Base-by-base conservation (phyloP, 192 early-diverging fungal species). In the Backusella liffmaniae region DNA sequence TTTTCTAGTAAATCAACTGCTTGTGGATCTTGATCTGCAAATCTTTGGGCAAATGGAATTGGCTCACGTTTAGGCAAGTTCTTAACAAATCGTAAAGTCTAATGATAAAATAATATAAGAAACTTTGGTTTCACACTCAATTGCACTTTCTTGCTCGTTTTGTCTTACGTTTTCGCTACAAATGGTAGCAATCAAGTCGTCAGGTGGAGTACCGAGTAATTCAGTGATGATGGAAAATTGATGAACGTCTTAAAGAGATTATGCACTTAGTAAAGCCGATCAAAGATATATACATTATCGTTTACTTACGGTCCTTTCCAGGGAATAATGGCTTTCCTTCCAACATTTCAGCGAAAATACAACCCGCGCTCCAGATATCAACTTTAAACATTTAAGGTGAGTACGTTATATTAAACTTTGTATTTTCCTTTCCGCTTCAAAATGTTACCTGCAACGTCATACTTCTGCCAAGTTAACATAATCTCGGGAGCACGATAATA, bases 401-500 rank as follows among this genome's bases (percentile, higher is more conserved):
- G 36, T 34, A 36, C n/a, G 21, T 69, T 39, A 41, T 23, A 41
- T 39, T 69, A 69, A 35, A 69, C 0, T 13, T 21, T 37, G 16
- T 7, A 41, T 69, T 69, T 69, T 3, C 37, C 35, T 37, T 36
- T 36, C 34, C 15, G 34, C 6, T 23, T 69, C 23, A 41, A 36
- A 32, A 69, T 37, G 12, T 69, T 69, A 69, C 67, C 67, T n/a
- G 95, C 96, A 69, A 96, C 93, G 56, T 96, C 95, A 84, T 99
- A 99, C 76, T 94, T 96, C 81, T 97, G 96, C 93, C 95, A 97
- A 39, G 95, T 96, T 67, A 99, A 86, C 96, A 99, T 97, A 78
- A 99, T 97, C 76, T 99, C 97, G 41, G 97, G 97, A 21, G 97
- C 96, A 74, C 97, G 92, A 80, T 99, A 99, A 86, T 97, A 97